These are phyloP conservation scores for Lactarius sanguifluus DNA, from an alignment of 768 basidiomycete species.

Conservation along the genomic window DNA sequence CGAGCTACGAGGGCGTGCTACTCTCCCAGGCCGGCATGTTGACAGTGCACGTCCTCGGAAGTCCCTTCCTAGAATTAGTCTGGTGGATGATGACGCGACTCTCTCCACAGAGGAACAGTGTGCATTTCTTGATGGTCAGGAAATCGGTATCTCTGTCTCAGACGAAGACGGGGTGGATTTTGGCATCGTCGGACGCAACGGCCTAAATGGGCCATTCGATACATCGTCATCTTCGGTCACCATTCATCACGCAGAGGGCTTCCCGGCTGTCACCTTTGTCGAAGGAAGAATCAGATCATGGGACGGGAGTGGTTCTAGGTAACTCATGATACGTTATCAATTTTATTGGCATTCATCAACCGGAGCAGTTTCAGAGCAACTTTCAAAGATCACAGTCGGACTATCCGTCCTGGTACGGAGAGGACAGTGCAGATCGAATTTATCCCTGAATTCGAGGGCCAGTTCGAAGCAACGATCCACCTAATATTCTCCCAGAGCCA, in stretches of 20 bases:
- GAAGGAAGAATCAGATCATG: slow-evolving; percentile 5
- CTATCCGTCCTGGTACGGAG: slow-evolving; percentile 17
- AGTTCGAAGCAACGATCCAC: slow-evolving; percentile 13
- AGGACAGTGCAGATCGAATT: slow-evolving; percentile 6
- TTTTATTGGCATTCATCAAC: not conserved
- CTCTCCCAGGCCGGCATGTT: not conserved
- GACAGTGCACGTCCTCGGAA: not conserved
- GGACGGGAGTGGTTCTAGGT: slow-evolving; percentile 17
- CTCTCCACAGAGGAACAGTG: not conserved
- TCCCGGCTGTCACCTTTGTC: slow-evolving; percentile 23
- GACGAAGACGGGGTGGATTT: slow-evolving; percentile 46
- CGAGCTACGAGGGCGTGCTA: slow-evolving; percentile 7
- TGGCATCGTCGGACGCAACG: slow-evolving; percentile 45
- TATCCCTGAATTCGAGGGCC: slow-evolving; percentile 16
- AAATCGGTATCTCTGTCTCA: slow-evolving; percentile 40
- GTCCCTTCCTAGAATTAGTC: not conserved
- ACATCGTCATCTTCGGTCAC: slow-evolving; percentile 17
- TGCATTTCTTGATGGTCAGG: slow-evolving; percentile 45
- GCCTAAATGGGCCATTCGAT: slow-evolving; percentile 31
- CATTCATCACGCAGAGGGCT: slow-evolving; percentile 18
- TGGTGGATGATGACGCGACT: not conserved
- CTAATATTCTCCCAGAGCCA: slow-evolving; percentile 12
- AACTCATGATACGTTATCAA: not conserved
- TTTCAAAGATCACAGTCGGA: slow-evolving; percentile 4
- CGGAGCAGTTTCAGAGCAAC: slow-evolving; percentile 8